phyloP scores from a whole-genome alignment of 2,329 filamentous ascomycete genomes.

The Aspergillus tanneri region DNA sequence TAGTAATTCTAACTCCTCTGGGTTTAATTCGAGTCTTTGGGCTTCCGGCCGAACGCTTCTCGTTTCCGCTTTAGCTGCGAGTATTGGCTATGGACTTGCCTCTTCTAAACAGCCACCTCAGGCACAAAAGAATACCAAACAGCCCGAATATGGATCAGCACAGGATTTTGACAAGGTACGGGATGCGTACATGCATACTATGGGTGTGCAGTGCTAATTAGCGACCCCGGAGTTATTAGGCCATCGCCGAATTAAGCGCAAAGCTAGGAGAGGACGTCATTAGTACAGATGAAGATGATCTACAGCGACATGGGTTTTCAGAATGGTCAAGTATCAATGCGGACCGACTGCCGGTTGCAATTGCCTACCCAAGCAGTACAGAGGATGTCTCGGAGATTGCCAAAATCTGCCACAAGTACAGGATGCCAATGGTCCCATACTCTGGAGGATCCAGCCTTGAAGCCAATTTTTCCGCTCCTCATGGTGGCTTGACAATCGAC shows the following conservation, averaged over 20 bases:
- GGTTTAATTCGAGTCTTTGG: conserved; percentile 36
- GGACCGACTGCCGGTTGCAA: conserved; percentile 61
- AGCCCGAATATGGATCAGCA: conserved; percentile 39
- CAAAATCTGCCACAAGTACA: conserved; percentile 73
- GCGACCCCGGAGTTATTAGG: conserved; percentile 40
- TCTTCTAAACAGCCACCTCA: conserved; percentile 36
- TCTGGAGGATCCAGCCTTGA: conserved; percentile 85
- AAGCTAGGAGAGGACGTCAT: conserved; percentile 60
- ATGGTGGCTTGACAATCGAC: conserved; percentile 84
- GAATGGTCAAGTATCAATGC: conserved; percentile 71
- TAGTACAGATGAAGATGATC: conserved; percentile 62
- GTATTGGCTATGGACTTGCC: conserved; percentile 54
- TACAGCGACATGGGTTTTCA: conserved; percentile 65
- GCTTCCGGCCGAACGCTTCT: conserved; percentile 50
- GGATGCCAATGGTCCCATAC: conserved; percentile 80
- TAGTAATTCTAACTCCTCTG: conserved; percentile 16
- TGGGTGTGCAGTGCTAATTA: not conserved
- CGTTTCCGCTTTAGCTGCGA: conserved; percentile 51
- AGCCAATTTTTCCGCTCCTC: conserved; percentile 84
- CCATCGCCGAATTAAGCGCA: conserved; percentile 55
- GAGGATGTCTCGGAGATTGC: conserved; percentile 65
- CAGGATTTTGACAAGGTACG: conserved; percentile 42
- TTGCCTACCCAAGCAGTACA: conserved; percentile 64
- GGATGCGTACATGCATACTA: not conserved
- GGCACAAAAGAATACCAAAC: conserved; percentile 15